A percentile compares a stretch with the other conserved stretches of the same genome.
Evolutionary conservation across 2,329 filamentous ascomycete species (phyloP).

Genomic region (Colletotrichum phormii): DNA sequence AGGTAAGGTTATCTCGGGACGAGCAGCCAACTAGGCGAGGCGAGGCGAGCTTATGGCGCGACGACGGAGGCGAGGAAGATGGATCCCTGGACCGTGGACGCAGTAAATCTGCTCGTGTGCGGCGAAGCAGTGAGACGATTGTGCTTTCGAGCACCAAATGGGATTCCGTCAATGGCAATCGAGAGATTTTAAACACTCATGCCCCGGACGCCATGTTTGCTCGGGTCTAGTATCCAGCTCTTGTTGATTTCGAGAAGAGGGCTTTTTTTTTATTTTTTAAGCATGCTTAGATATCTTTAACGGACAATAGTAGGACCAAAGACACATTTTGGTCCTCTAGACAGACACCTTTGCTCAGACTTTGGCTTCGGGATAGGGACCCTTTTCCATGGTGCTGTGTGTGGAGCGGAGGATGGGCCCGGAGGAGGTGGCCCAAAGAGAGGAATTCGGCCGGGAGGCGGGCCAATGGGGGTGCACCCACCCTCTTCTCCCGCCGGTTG

Average conservation of each 20-base stretch:
- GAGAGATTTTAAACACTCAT: background rate
- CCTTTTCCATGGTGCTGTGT: background rate
- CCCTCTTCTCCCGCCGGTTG: background rate
- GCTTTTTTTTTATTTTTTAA: no score
- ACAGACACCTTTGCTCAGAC: background rate
- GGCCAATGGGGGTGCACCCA: slow-evolving; percentile 5
- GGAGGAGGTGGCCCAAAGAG: slow-evolving; percentile 10
- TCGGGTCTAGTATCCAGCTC: no score
- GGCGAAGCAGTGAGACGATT: background rate
- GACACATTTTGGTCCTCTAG: no score
- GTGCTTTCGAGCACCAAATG: background rate
- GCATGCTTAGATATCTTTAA: no score
- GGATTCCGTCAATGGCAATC: background rate
- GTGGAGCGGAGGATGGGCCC: background rate
- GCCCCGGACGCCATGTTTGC: no score
- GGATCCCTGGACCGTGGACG: background rate
- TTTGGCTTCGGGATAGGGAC: background rate
- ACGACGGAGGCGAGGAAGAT: background rate
- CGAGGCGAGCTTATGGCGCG: background rate
- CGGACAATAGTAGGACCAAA: no score
- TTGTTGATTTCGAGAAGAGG: no score
- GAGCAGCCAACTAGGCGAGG: no score
- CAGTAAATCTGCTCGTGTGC: background rate
- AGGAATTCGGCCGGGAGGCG: slow-evolving; percentile 23
- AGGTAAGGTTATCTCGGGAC: no score